These are phyloP conservation scores for Fusarium pilosicola DNA, from an alignment of 2,329 filamentous ascomycete species.

Conservation along the genomic window DNA sequence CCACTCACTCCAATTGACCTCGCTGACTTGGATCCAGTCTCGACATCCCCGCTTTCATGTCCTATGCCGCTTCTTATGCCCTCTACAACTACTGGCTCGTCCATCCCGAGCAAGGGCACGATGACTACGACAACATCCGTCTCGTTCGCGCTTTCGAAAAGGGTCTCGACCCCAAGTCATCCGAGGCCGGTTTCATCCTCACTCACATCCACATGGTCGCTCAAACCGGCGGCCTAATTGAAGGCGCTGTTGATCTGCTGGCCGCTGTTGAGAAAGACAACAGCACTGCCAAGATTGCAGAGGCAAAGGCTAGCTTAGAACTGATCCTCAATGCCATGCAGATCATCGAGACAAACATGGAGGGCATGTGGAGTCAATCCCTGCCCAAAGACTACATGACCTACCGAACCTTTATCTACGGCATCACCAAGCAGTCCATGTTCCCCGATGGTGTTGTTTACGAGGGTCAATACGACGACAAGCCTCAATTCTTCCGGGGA, in stretches of 20 bases:
- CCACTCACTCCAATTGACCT: not conserved
- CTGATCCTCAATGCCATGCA: slow-evolving; percentile 67
- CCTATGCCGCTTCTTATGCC: slow-evolving; percentile 71
- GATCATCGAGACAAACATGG: slow-evolving; percentile 83
- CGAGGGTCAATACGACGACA: slow-evolving; percentile 76
- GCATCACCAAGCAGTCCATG: slow-evolving; percentile 93
- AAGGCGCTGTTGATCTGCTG: slow-evolving; percentile 75
- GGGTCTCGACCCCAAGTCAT: slow-evolving; percentile 85
- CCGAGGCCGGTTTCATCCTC: slow-evolving; percentile 94
- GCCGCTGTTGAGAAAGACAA: slow-evolving; percentile 38
- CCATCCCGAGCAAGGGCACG: slow-evolving; percentile 65
- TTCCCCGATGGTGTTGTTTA: slow-evolving; percentile 93
- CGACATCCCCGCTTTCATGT: slow-evolving; percentile 36
- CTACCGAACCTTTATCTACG: slow-evolving; percentile 97
- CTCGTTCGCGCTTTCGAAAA: slow-evolving; percentile 92
- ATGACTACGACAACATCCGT: slow-evolving; percentile 75
- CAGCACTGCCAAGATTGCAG: slow-evolving; percentile 37
- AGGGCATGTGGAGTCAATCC: slow-evolving; percentile 91
- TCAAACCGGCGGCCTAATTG: slow-evolving; percentile 81
- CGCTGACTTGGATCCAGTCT: slow-evolving; percentile 11
- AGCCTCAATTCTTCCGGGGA: slow-evolving; percentile 85
- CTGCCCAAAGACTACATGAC: slow-evolving; percentile 85
- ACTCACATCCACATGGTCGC: slow-evolving; percentile 96
- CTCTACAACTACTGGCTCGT: slow-evolving; percentile 74
- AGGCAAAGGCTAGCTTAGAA: slow-evolving; percentile 72